phyloP scores from a whole-genome alignment of 768 basidiomycete species.

The Boletellus ananiceps region DNA sequence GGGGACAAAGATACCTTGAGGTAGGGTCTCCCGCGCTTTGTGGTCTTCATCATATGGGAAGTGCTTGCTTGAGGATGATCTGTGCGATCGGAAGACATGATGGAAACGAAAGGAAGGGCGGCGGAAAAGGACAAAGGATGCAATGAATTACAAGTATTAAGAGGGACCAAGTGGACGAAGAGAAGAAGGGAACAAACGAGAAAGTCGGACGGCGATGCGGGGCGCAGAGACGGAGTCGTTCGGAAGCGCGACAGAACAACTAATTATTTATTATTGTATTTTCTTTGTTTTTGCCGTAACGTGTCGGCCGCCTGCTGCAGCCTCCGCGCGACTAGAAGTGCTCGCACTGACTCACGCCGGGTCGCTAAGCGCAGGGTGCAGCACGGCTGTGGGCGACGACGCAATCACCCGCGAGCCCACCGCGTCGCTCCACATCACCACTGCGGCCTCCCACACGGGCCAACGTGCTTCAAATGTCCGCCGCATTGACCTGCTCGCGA shows the following conservation, averaged over 20 bases:
- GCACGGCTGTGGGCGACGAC: neutral
- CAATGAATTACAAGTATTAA: slow-evolving; percentile 26
- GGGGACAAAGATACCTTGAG: slow-evolving; percentile 59
- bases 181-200: slow-evolving; percentile 32
- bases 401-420: neutral
- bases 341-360: neutral
- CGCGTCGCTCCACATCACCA: too few species aligned
- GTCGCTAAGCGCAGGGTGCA: neutral
- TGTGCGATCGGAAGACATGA: slow-evolving; percentile 40
- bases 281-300: slow-evolving; percentile 17
- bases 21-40: slow-evolving; percentile 90
- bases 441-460: too few species aligned
- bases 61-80: slow-evolving; percentile 51
- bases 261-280: slow-evolving; percentile 25
- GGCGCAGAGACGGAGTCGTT: slow-evolving; percentile 20
- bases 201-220: slow-evolving; percentile 24
- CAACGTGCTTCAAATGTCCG: slow-evolving; percentile 1
- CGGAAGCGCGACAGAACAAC: slow-evolving; percentile 27
- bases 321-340: neutral
- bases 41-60: slow-evolving; percentile 98
- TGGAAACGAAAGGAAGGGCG: slow-evolving; percentile 20
- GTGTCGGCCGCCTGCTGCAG: slow-evolving; percentile 10
- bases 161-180: slow-evolving; percentile 9
- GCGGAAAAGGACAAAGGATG: slow-evolving; percentile 4
- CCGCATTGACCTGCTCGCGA: too few species aligned